phyloP scores from a whole-genome alignment of 345 rosid genomes.

The Eucalyptus sp. region DNA sequence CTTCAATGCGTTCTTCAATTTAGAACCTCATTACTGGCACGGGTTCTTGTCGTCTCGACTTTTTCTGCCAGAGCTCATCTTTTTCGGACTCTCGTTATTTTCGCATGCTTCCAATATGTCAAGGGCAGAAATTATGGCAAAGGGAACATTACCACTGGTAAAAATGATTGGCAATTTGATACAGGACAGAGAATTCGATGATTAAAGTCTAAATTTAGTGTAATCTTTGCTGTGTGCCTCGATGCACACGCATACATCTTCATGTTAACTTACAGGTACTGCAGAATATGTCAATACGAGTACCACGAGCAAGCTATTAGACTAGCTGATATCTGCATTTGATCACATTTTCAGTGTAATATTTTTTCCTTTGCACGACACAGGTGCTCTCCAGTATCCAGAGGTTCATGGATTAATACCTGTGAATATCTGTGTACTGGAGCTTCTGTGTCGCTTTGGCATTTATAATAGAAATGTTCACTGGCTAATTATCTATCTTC shows the following conservation, averaged over 20 bases:
- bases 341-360: neutral
- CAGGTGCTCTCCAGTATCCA: neutral
- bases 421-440: neutral
- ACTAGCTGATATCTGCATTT: neutral
- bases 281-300: neutral
- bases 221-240: neutral
- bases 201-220: neutral
- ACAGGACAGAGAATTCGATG: constrained; percentile 44
- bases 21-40: constrained; percentile 87
- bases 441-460: neutral
- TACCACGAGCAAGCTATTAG: neutral
- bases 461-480: neutral
- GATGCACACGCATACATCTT: neutral
- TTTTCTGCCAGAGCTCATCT: constrained; percentile 70
- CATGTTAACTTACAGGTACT: neutral
- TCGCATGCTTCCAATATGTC: constrained; percentile 80
- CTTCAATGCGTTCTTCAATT: constrained; percentile 79
- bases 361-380: neutral
- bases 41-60: constrained; percentile 93
- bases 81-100: constrained; percentile 81
- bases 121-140: constrained; percentile 89
- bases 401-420: neutral
- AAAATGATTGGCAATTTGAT: constrained; percentile 78
- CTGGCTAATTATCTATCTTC: neutral
- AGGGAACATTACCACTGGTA: constrained; percentile 84